Evolutionary conservation across 306 rosid species (phyloP), one percentile per base, ranked within the genome.

Genomic region (Cajanus cajan): DNA sequence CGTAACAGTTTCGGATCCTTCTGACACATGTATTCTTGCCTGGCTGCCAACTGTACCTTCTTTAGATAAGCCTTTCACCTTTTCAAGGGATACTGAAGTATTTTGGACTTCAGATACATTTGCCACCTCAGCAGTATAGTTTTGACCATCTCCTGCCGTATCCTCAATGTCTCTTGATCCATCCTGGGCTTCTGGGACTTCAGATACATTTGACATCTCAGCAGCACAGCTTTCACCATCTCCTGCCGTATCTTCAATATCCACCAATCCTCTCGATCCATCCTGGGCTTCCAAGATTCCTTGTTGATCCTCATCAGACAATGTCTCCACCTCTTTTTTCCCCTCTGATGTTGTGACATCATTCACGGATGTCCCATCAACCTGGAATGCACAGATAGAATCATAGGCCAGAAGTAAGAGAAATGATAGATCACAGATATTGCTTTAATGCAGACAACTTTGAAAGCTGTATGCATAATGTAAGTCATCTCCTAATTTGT

Each of bases 181-280:
- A 84, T 68, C 52, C 45, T 24, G 86, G 5, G 64, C 76, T 66
- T 57, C 33, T 28, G 31, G 31, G 31, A 28, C 31, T 28, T 28
- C 31, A 3, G 31, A 28, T 28, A 28, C 31, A 28, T 28, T 28
- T 28, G 31, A 1, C 31, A 28, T 28, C 31, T 28, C 31, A 28
- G 31, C 31, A 28, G 31, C 31, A 28, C 31, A 28, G 31, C 31
- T 28, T 28, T 28, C 31, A 28, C 31, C 31, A 28, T 28, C 3
- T 28, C 31, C 31, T 72, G 71, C 6, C 71, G 3, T 19, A 44
- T 43, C 82, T 75, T 64, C 79, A 36, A 28, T 44, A 45, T 44
- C 78, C 47, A 83, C 11, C 24, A 68, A 24, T n/a, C 64, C 80
- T 72, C 73, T 50, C 66, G 83, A 66, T 54, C 39, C 81, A 84